Percentiles rank a stretch among this genome's conserved stretches.
Evolutionary conservation across 345 rosid species (phyloP).

Genomic region (Syzygium oleosum): DNA sequence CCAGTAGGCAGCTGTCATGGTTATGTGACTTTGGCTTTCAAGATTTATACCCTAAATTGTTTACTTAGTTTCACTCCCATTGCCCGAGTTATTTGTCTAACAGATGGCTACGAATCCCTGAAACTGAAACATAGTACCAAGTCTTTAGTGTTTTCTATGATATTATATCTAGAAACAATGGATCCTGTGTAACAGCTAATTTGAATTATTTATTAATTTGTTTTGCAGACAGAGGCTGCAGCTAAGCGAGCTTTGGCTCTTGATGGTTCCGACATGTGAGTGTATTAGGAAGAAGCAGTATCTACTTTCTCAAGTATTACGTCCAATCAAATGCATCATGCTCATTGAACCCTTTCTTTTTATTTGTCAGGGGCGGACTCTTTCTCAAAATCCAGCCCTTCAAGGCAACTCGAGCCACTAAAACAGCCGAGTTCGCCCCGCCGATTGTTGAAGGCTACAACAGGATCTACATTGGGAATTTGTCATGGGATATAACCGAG

Average conservation of each 20-base stretch:
- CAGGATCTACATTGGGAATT: slow-evolving; percentile 76
- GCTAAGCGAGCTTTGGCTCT: slow-evolving; percentile 69
- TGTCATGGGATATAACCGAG: slow-evolving; percentile 84
- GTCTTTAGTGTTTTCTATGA: neutral
- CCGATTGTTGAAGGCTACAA: slow-evolving; percentile 73
- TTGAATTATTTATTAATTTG: neutral
- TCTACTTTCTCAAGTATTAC: neutral
- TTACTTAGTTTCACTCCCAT: neutral
- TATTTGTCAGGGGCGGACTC: slow-evolving; percentile 63
- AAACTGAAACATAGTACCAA: neutral
- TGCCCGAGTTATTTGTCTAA: neutral
- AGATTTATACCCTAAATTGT: neutral
- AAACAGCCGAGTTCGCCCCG: slow-evolving; percentile 44
- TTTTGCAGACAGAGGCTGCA: slow-evolving; percentile 63
- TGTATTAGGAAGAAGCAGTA: slow-evolving; percentile 1
- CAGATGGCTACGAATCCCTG: neutral
- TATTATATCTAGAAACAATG: neutral
- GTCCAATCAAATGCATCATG: neutral
- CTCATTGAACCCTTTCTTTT: slow-evolving; percentile 8
- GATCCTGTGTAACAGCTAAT: neutral
- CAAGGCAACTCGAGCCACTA: slow-evolving; percentile 32
- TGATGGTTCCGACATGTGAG: slow-evolving; percentile 83
- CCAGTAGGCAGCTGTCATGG: neutral
- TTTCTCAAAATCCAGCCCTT: slow-evolving; percentile 76
- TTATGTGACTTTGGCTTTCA: neutral